Evolutionary conservation across 2,329 filamentous ascomycete species (phyloP), one percentile per base, ranked within the genome.

Genomic region (Stenocarpella maydis): DNA sequence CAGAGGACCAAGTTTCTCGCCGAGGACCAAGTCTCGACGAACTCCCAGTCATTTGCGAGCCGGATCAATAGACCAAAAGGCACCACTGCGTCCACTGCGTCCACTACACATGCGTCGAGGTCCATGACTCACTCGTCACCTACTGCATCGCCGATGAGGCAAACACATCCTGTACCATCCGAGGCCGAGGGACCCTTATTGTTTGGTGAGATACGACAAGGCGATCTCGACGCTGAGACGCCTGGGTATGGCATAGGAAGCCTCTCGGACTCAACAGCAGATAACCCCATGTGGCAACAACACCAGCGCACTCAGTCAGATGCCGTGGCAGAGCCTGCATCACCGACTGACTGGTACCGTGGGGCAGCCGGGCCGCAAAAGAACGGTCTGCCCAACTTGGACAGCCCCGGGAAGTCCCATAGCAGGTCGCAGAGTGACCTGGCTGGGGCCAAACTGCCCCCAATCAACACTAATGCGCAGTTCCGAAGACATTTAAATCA

Each of bases 151-250:
- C 74, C 76, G 31, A 72, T 70, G 50, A 69, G 71, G 69, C 71
- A 77, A 64, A 71, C 74, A 74, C 64, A 74, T 73, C 63, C 77
- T 75, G 78, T 78, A 71, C 74, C 82, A 58, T 49, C 52, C 28
- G 65, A 37, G 26, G 17, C 43, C 17, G 65, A 55, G 15, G 83
- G 84, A 66, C 85, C 85, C 71, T 87, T 92, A 43, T 81, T 95
- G 24, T 95, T 95, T 80, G 92, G 92, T 45, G 93, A 95, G 78
- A 86, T 95, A 73, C 81, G 89, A 34, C 85, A 88, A n/a, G 83
- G 88, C 45, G 84, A 88, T 73, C 84, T 83, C 74, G 83, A 87
- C 73, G 76, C 83, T 31, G 79, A 83, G 24, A 81, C 85, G 60
- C 81, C 84, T 64, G 89, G 88, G 6, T 89, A 88, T 80, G 90